Base-by-base conservation (phyloP, 805 yeast species). In the Cyberlindnera meyerae region DNA sequence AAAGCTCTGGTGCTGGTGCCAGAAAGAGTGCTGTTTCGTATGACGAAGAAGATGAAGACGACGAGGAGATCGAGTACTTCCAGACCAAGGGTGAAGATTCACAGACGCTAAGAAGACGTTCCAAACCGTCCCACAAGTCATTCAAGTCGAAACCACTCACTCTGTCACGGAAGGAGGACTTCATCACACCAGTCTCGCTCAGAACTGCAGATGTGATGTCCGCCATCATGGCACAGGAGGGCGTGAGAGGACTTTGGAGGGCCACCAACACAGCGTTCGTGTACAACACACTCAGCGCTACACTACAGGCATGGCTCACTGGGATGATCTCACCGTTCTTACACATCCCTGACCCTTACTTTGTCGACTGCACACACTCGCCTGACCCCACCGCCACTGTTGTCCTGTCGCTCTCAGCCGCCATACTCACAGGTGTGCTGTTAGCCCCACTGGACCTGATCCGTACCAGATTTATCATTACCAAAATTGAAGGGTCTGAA, bases 221-320 rank as follows among this genome's bases (percentile, higher is more conserved):
- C 14, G 67, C 82, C 42, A 73, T 73, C 37, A 71, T 73, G 49
- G 72, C 87, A 17, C 78, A 70, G 61, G 95, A 71, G 53, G 95
- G 82, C 18, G 79, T 78, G 14, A 65, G 75, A 48, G 87, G 88
- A 4, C 58, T 81, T 8, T 78, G 85, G 67, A 70, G 85, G 51
- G 86, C 88, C 9, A 71, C 79, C 27, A 82, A 84, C 54, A 82
- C 95, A 3, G 71, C 95, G 0, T 90, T 88, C 51, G 68, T 93
- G 14, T 72, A 82, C 54, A 81, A 74, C 36, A 82, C 95, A 0
- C 65, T 87, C 14, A 75, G 81, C 2, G 75, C 78, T 33, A 82
- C 95, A 0, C 63, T 88, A 31, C 90, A 85, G 53, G 86, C 96
- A 1, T 89, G 97, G 97, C 68, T 88, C 32, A 82, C 94, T 0